Evolutionary conservation across 176 grass and related monocot species (phyloP).

Genomic region (Oropetium thomaeum): DNA sequence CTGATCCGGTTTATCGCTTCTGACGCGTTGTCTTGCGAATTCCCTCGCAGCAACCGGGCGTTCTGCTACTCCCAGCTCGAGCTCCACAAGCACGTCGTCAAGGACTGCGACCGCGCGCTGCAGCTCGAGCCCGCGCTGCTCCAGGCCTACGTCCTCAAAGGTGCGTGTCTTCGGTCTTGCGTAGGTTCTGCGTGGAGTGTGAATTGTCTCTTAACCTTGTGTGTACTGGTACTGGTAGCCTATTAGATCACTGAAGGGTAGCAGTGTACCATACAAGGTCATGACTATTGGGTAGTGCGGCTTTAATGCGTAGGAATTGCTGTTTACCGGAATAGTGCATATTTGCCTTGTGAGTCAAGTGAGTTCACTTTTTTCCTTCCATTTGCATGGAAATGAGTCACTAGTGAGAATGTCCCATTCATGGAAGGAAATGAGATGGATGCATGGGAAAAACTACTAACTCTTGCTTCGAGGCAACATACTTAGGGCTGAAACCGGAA

Average conservation of each 20-base stretch:
- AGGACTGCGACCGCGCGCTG: constrained; percentile 88
- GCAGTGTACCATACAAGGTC: neutral
- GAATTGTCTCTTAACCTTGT: neutral
- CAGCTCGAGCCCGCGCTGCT: constrained; percentile 62
- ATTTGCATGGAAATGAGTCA: neutral
- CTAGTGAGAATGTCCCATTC: neutral
- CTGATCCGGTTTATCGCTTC: constrained; percentile 2
- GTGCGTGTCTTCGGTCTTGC: constrained; percentile 14
- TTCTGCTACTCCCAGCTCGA: constrained; percentile 97
- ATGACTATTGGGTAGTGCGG: neutral
- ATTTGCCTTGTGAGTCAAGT: neutral
- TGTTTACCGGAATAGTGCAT: neutral
- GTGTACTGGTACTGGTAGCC: neutral
- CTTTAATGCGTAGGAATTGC: neutral
- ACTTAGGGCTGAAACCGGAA: too few relatives aligned
- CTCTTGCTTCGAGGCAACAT: neutral
- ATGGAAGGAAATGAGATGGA: neutral
- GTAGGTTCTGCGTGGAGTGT: neutral
- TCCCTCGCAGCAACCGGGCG: constrained; percentile 77
- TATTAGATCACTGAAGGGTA: too few relatives aligned
- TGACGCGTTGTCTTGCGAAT: neutral
- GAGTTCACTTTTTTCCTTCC: neutral
- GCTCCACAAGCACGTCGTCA: constrained; percentile 96
- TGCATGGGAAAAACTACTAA: neutral
- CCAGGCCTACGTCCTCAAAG: constrained; percentile 94